phyloP scores from a whole-genome alignment of 2,329 filamentous ascomycete species.

The Alternaria ventricosa region DNA sequence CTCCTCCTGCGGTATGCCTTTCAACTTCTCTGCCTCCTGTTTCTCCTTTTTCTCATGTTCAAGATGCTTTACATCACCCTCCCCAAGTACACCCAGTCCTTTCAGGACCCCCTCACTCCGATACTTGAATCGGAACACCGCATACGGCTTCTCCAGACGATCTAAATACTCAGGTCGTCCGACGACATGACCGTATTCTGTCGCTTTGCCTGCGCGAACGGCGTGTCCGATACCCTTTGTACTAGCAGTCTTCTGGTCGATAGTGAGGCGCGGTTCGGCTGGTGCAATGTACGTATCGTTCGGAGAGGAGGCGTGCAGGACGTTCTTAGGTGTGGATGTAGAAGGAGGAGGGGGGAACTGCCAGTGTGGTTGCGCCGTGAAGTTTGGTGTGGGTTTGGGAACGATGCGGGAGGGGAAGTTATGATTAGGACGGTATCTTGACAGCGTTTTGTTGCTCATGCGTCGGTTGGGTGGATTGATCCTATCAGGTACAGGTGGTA shows the following conservation, averaged over 20 bases:
- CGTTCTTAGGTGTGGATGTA: neutral
- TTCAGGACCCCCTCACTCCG: constrained; percentile 43
- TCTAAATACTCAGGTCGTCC: constrained; percentile 53
- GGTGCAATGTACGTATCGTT: constrained; percentile 20
- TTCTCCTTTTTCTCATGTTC: neutral
- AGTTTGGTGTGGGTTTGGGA: neutral
- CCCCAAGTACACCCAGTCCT: constrained; percentile 35
- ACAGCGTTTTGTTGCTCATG: constrained; percentile 21
- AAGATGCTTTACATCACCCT: neutral
- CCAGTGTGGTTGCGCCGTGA: constrained; percentile 41
- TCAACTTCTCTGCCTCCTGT: constrained; percentile 18
- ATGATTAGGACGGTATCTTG: constrained; percentile 7
- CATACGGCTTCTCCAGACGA: constrained; percentile 45
- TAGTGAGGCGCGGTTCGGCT: constrained; percentile 34
- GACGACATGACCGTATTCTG: constrained; percentile 47
- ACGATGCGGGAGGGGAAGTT: neutral
- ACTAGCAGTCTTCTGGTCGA: constrained; percentile 5
- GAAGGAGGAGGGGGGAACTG: constrained; percentile 26
- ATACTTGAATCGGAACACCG: constrained; percentile 59
- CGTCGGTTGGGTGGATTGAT: constrained; percentile 4
- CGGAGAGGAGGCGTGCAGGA: neutral
- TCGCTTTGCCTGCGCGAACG: constrained; percentile 45
- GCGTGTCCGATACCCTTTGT: constrained; percentile 38
- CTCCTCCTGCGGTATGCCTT: constrained; percentile 34
- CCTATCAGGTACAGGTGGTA: neutral